phyloP scores from a whole-genome alignment of 805 yeast genomes.

The Torulaspora franciscae region DNA sequence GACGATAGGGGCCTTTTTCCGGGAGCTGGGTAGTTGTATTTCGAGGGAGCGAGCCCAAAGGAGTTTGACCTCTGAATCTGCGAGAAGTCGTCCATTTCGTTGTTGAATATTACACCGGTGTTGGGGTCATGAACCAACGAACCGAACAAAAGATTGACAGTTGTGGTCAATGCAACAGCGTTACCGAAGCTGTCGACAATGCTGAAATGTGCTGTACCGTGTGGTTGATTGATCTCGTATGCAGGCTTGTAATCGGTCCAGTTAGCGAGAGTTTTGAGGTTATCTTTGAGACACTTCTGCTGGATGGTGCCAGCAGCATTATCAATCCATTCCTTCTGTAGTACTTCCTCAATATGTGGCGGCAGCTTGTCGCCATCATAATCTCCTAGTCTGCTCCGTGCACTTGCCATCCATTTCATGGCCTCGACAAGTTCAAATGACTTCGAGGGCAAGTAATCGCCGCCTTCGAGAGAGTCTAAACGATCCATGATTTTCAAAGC shows the following conservation, averaged over 20 bases:
- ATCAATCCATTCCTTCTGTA: slow-evolving; percentile 54
- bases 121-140: slow-evolving; percentile 70
- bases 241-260: slow-evolving; percentile 79
- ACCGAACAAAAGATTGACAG: slow-evolving; percentile 81
- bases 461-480: slow-evolving; percentile 39
- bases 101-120: slow-evolving; percentile 81
- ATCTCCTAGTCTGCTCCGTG: slow-evolving; percentile 83
- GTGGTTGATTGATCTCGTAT: slow-evolving; percentile 70
- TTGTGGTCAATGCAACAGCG: slow-evolving; percentile 84
- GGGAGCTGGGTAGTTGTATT: slow-evolving; percentile 71
- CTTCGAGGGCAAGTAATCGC: slow-evolving; percentile 45
- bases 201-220: slow-evolving; percentile 87
- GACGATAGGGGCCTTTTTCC: slow-evolving; percentile 81
- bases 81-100: slow-evolving; percentile 94
- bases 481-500: slow-evolving; percentile 64
- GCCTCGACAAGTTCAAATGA: slow-evolving; percentile 72
- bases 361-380: slow-evolving; percentile 34
- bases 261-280: slow-evolving; percentile 46
- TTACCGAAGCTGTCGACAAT: slow-evolving; percentile 68
- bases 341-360: slow-evolving; percentile 41
- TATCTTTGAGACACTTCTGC: slow-evolving; percentile 31
- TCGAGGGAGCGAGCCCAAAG: slow-evolving; percentile 76
- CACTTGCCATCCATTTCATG: slow-evolving; percentile 92
- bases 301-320: slow-evolving; percentile 47
- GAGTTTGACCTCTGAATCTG: slow-evolving; percentile 64